Conservation (phyloP, 140 eudicot genomes). For the Oenanthe javanica region DNA sequence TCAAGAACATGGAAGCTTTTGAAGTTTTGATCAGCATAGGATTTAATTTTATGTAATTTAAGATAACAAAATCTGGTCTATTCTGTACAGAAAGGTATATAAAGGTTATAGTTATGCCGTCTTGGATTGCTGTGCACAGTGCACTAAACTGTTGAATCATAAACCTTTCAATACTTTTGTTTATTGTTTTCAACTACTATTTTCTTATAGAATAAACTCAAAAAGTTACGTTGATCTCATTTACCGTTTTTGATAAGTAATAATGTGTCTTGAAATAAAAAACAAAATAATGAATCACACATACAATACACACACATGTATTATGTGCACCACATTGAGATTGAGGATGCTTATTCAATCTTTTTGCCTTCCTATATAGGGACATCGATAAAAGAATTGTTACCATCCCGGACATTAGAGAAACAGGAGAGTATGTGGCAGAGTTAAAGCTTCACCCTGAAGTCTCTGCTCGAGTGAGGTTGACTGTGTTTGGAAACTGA, state of each 20-base stretch:
- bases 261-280: not conserved
- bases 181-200: not conserved
- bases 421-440: conserved; percentile 80
- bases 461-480: conserved; percentile 69
- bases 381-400: conserved; percentile 91
- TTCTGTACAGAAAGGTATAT: not conserved
- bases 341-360: not conserved
- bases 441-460: conserved; percentile 90
- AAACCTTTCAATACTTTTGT: not conserved
- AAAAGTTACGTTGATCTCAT: not conserved
- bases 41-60: not conserved
- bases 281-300: not conserved
- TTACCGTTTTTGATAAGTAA: not conserved
- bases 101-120: not conserved
- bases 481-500: conserved; percentile 78
- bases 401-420: conserved; percentile 79
- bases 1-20: not conserved
- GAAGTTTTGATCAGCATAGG: not conserved
- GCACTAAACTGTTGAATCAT: not conserved
- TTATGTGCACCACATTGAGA: not conserved
- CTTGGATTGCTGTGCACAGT: not conserved
- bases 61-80: not conserved
- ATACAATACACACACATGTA: not conserved
- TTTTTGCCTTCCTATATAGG: conserved; percentile 24
- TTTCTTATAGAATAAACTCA: not conserved